Base-by-base conservation (phyloP, 768 basidiomycete genomes). In the Dentipellis sp. region DNA sequence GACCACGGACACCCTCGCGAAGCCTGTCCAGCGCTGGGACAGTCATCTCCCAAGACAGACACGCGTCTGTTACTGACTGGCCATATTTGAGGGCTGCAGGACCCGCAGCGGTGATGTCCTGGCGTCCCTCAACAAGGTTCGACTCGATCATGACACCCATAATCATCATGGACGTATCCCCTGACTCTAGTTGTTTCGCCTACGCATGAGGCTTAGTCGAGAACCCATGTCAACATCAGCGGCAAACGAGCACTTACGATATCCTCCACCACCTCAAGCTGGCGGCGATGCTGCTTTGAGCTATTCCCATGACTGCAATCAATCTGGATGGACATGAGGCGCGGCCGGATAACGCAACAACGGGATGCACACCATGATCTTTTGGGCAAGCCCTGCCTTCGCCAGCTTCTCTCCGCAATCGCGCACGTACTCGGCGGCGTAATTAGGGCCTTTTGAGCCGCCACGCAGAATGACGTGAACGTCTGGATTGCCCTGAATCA, bases 251-350 rank as follows among this genome's bases (percentile, higher is more conserved):
- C 50, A 68, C 84, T 69, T 64, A 92, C 94, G 60, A 99, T 86
- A 66, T 95, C 86, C 35, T 91, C 87, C 8, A 89, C 91, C 37
- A 98, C 95, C 57, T 88, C 84, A 3, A 84, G 74, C 72, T 99
- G 95, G 63, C 84, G 90, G 58, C 80, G 74, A 69, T 95, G 89
- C 66, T 97, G 90, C 72, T 99, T 97, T 58, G 78, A 82, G 64
- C 88, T 91, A 72, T 98, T 97, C 58, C 95, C 94, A 67, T 97
- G 94, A 63, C 92, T 94, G 78, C 95, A 95, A 70, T 95, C 92
- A 60, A 97, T 84, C 94, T 95, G 39, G 2, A 21, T 23, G 21
- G 48, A 17, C 48, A 22, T 22, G 48, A 23, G 48, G 21, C 48
- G 16, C 10, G 19, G 42, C 42, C 42, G 42, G 11, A 37, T 19